Conservation (phyloP, 345 rosid species). For the Viola odorata region DNA sequence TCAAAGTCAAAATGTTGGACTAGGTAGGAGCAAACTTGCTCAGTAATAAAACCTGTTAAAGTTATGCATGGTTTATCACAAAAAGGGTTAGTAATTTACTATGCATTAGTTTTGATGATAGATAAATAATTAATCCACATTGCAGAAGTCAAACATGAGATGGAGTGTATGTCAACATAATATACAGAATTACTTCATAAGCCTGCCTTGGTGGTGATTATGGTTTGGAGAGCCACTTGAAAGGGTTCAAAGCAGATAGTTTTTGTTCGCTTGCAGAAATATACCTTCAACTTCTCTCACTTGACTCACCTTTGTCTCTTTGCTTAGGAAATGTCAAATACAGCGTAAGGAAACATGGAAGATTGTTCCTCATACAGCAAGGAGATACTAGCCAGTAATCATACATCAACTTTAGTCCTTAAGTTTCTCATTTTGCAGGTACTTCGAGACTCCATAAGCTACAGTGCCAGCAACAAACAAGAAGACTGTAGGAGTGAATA, state of each 20-base stretch:
- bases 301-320: not conserved
- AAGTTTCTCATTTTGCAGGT: slow-evolving; percentile 70
- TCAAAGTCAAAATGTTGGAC: not conserved
- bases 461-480: slow-evolving; percentile 77
- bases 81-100: not conserved
- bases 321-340: not conserved
- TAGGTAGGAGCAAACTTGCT: not conserved
- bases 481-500: slow-evolving; percentile 71
- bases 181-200: too few relatives aligned
- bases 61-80: not conserved
- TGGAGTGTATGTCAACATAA: not conserved
- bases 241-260: not conserved
- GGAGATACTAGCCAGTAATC: slow-evolving; percentile 1
- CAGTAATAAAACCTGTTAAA: not conserved
- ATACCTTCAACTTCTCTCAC: not conserved
- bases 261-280: not conserved
- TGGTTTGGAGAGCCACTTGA: not conserved
- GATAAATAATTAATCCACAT: not conserved
- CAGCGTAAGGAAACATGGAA: not conserved
- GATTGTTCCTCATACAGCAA: slow-evolving; percentile 6
- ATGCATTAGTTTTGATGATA: not conserved
- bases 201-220: not conserved
- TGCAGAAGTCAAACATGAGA: not conserved
- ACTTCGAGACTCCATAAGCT: slow-evolving; percentile 67
- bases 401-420: slow-evolving; percentile 43